Evolutionary conservation across 1,284 basidiomycete genomes (phyloP), one percentile per base, ranked within the genome.

Genomic region (Apiotrichum domesticum): DNA sequence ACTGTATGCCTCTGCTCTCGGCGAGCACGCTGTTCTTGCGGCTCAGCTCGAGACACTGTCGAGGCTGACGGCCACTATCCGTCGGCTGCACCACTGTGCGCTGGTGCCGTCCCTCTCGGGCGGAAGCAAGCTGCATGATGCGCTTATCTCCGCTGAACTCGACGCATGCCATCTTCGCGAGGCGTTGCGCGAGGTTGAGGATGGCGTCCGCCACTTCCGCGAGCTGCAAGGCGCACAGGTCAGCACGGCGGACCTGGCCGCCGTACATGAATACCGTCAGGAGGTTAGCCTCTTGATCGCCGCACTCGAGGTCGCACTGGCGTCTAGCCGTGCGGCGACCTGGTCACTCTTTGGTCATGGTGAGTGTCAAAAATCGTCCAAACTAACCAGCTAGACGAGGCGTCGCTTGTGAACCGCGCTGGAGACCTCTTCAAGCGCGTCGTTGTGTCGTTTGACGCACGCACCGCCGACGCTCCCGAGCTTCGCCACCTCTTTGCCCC

Each of bases 1-100:
- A 49, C 81, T 84, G 2, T 85, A 87, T 72, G 80, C 81, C 3
- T 75, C 85, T 40, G 85, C 86, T 1, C 65, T 91, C 6, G 80
- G 70, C 5, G 68, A 74, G 42, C 73, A 82, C 42, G 43, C 44
- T 6, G 39, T 58, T 10, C 47, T 64, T 7, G 46, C 52, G 0
- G 15, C 35, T 0, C 62, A 62, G 44, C 52, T 67, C 10, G 34
- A 41, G 4, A 21, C 46, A 1, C 46, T 67, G 5, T 29, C 32
- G 21, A 39, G 56, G 37, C 52, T 65, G 8, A 41, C 49, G 3
- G 21, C 56, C 2, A 48, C 52, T 0, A 15, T 63, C 4, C 53
- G 55, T 35, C 61, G 63, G 2, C 41, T 69, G 10, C 63, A 59
- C 11, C 59, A 63, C 15, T 63, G 66, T 40, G 63, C 69, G 8